Evolutionary conservation across 441 rosid genomes (phyloP).

Genomic region (Rhodomyrtus psidioides): DNA sequence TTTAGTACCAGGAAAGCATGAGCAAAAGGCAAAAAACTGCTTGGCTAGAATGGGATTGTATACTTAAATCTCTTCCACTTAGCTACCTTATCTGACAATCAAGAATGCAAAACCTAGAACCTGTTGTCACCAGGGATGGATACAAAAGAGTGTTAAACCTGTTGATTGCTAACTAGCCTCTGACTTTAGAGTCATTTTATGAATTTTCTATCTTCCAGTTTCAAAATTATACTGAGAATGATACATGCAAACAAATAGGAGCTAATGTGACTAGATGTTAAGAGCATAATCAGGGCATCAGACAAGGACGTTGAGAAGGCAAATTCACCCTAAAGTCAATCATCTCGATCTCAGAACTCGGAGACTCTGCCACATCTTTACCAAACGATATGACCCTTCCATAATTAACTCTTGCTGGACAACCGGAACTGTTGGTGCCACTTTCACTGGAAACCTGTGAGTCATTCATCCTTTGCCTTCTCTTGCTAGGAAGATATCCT

Average conservation of each 20-base stretch:
- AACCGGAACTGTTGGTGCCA: constrained; percentile 21
- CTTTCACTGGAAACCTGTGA: constrained; percentile 15
- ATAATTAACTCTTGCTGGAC: constrained; percentile 42
- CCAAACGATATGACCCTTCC: constrained; percentile 93
- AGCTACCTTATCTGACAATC: not conserved
- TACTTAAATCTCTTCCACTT: not conserved
- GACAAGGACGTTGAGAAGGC: not conserved
- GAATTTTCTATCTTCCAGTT: not conserved
- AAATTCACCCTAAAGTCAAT: constrained; percentile 75
- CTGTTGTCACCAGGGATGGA: not conserved
- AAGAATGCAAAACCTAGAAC: not conserved
- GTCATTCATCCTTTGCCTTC: constrained; percentile 28
- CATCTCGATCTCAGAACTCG: constrained; percentile 53
- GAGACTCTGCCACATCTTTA: constrained; percentile 71
- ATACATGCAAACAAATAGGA: not conserved
- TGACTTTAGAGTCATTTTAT: not conserved
- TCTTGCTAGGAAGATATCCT: constrained; percentile 31
- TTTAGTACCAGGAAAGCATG: not conserved
- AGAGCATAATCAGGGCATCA: not conserved
- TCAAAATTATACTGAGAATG: not conserved
- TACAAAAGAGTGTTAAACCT: not conserved
- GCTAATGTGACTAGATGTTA: not conserved
- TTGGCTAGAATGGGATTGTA: not conserved
- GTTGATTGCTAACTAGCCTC: too few relatives aligned
- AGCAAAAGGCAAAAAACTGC: not conserved